Evolutionary conservation across 1,284 basidiomycete genomes (phyloP), one percentile per base, ranked within the genome.

Genomic region (Xerocomus amazonicus): DNA sequence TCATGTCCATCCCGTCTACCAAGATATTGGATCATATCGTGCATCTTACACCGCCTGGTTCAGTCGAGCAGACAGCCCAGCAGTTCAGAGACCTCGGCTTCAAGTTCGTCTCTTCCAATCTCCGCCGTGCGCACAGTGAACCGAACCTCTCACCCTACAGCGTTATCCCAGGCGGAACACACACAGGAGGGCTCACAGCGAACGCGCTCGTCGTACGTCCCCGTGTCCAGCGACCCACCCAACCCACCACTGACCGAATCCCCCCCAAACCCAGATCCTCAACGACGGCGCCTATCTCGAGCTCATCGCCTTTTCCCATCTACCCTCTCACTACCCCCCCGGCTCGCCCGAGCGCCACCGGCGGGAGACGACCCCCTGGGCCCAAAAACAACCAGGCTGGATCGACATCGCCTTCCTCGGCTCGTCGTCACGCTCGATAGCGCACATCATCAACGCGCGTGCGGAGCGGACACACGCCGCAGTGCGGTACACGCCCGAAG

Each of bases 321-420:
- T 78, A 1, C 63, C 70, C 6, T 71, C 74, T 0, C 63, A 76
- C 54, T 84, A 83, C 54, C 77, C 79, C 2, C 68, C 70, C 1
- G 72, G 67, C 6, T 76, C 76, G 16, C 73, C 75, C 19, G 70
- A 69, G 33, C 73, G 75, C 14, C 45, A 59, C 2, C 61, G 59
- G 9, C 76, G 80, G 5, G 74, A 76, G 14, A 39, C 55, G 2
- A 71, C 80, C 54, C 68, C 68, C 3, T 87, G 84, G 84, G 76
- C 77, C 1, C 54, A 62, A 14, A 79, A 77, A 55, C 27, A 57
- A 1, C 75, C 75, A 0, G 84, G 84, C 9, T 87, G 83, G 81
- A 78, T 84, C 52, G 82, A 84, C 59, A 84, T 73, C 56, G 75
- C 80, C 1, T 81, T 81, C 59, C 74, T 83, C 16, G 81, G 82